A percentile compares a stretch with the other conserved stretches of the same genome.
These are phyloP conservation scores for Pseudocercospora macadamiae DNA, from an alignment of 2,329 filamentous ascomycete genomes.

Conservation along the genomic window DNA sequence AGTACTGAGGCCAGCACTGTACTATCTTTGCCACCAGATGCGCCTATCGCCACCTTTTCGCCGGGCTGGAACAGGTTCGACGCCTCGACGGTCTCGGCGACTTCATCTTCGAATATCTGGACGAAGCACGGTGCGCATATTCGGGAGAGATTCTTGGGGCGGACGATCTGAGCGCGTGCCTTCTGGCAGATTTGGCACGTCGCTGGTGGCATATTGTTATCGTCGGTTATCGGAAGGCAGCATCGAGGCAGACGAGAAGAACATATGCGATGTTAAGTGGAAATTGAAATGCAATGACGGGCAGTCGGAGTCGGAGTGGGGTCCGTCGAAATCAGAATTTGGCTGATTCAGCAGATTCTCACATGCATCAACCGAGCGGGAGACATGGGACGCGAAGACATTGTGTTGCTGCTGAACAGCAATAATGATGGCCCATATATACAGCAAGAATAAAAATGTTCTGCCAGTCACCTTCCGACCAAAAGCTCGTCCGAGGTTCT, in stretches of 20 bases:
- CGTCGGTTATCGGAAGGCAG: background rate
- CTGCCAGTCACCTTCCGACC: background rate
- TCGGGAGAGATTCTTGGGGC: constrained; percentile 93
- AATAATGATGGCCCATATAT: background rate
- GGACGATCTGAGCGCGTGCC: constrained; percentile 82
- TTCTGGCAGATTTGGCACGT: constrained; percentile 75
- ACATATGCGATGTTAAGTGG: too few species aligned
- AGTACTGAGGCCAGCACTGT: constrained; percentile 93
- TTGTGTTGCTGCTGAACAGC: too few species aligned
- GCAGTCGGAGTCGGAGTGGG: too few species aligned
- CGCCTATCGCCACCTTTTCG: constrained; percentile 89
- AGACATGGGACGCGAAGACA: too few species aligned
- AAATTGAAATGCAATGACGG: too few species aligned
- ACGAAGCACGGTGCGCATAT: constrained; percentile 91
- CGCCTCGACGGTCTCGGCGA: constrained; percentile 86
- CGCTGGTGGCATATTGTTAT: constrained; percentile 69
- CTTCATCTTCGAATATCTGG: constrained; percentile 83
- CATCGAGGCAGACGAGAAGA: too few species aligned
- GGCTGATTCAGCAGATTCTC: too few species aligned
- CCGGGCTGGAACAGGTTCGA: constrained; percentile 80
- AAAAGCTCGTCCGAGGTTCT: background rate
- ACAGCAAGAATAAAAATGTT: background rate
- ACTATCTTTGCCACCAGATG: constrained; percentile 95
- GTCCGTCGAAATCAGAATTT: too few species aligned
- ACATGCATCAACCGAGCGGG: background rate